Percentiles rank a stretch among this genome's conserved stretches.
Evolutionary conservation across 768 basidiomycete species (phyloP).

Genomic region (Pulveroboletus sp.): DNA sequence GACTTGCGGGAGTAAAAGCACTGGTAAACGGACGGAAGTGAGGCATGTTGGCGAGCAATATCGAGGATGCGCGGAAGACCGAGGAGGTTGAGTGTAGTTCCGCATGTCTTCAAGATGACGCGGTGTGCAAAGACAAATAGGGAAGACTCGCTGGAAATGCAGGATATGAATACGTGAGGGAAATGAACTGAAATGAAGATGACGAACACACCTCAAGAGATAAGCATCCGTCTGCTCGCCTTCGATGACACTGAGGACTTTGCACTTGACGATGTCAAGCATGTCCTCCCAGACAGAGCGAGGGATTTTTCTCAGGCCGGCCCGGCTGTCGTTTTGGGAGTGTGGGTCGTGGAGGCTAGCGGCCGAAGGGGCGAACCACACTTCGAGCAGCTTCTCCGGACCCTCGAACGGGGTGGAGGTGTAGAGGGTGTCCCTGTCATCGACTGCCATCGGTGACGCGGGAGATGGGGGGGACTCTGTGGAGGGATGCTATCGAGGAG

Average conservation of each 20-base stretch:
- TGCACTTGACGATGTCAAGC: slow-evolving; percentile 95
- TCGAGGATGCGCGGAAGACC: slow-evolving; percentile 93
- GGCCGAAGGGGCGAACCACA: slow-evolving; percentile 90
- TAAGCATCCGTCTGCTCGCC: slow-evolving; percentile 94
- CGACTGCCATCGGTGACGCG: slow-evolving; percentile 21
- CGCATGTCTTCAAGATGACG: slow-evolving; percentile 97
- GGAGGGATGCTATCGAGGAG: slow-evolving; percentile 45
- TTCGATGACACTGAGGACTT: slow-evolving; percentile 85
- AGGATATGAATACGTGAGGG: slow-evolving; percentile 5
- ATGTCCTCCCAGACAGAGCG: slow-evolving; percentile 90
- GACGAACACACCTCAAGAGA: slow-evolving; percentile 72
- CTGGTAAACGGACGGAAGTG: slow-evolving; percentile 68
- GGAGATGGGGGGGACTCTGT: slow-evolving; percentile 3
- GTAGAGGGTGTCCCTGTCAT: slow-evolving; percentile 21
- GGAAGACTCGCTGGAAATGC: slow-evolving; percentile 81
- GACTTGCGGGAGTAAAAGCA: slow-evolving; percentile 98
- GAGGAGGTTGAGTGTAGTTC: slow-evolving; percentile 94
- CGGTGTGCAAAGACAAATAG: slow-evolving; percentile 93
- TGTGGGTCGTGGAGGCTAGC: slow-evolving; percentile 49
- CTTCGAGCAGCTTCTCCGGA: slow-evolving; percentile 91
- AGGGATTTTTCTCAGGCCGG: slow-evolving; percentile 74
- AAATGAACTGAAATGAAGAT: slow-evolving; percentile 2
- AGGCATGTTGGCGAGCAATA: slow-evolving; percentile 72
- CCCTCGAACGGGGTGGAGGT: slow-evolving; percentile 74
- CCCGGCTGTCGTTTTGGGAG: slow-evolving; percentile 38